Evolutionary conservation across 1,139 yeast species (phyloP), one percentile per base, ranked within the genome.

Genomic region (Suhomyces ambrosiae): DNA sequence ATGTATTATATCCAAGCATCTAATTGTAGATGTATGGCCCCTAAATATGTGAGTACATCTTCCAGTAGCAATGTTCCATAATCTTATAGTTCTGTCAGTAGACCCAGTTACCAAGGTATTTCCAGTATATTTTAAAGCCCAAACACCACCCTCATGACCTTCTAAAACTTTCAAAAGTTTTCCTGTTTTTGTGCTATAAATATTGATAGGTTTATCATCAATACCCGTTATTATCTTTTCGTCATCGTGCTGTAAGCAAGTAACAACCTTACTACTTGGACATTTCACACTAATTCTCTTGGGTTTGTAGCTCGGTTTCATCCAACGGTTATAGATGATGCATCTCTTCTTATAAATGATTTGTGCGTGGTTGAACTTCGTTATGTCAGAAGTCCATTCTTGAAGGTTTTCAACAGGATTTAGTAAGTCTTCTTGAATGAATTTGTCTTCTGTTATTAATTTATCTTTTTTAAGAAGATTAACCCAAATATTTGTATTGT

Each of bases 141-240:
- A 92, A 7, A 94, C 98, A 18, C 98, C 98, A 32, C 97, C 97
- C 42, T 86, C 95, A 55, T 92, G 98, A 9, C 97, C 97, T 37
- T 75, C 72, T 35, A 92, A 69, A 2, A 86, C 83, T 33, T 79
- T 71, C n/a, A 84, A 53, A 31, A 83, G 68, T 32, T 68, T 68
- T 4, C 97, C 97, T 0, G 87, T 81, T 24, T 72, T 67, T 3
- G 96, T 81, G 48, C 86, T 83, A 58, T 88, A 89, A 7, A 94
- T 82, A 44, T 87, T 81, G 45, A 92, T 87, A 52, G 81, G 77
- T 48, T 79, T 79, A 50, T 88, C 96, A 53, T 90, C 97, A 2
- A 95, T 90, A 23, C 97, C 97, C 3, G 97, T 89, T 41, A 92
- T 85, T 37, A 92, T 86, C 53, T 83, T 84, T 43, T 89, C 94